Percentiles rank a stretch among this genome's conserved stretches.
phyloP scores from a whole-genome alignment of 2,329 filamentous ascomycete genomes.

The Cladosporium phlei region DNA sequence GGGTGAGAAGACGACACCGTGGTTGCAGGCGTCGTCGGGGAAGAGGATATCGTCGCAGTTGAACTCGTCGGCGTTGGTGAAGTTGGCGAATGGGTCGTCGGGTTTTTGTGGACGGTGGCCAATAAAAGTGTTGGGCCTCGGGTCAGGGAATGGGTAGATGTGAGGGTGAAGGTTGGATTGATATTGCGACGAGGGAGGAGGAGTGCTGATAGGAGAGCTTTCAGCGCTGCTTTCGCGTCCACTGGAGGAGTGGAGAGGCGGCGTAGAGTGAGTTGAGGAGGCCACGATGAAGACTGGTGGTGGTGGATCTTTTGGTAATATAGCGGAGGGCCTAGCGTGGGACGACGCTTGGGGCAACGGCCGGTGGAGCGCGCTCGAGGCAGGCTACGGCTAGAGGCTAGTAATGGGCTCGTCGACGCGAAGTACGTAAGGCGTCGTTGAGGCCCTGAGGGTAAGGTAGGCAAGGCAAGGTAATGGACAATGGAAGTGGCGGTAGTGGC shows the following conservation, averaged over 20 bases:
- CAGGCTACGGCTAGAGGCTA: not conserved
- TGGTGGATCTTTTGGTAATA: slow-evolving; percentile 13
- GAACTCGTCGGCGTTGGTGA: slow-evolving; percentile 23
- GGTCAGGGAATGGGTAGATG: slow-evolving; percentile 14
- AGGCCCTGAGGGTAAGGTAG: not conserved
- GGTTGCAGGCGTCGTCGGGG: slow-evolving; percentile 23
- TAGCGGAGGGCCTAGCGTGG: slow-evolving; percentile 11
- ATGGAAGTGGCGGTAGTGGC: too few relatives aligned
- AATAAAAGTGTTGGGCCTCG: slow-evolving; percentile 17
- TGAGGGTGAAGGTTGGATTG: slow-evolving; percentile 10
- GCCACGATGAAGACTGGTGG: slow-evolving; percentile 16
- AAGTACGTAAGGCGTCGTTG: slow-evolving; percentile 1
- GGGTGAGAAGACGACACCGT: slow-evolving; percentile 3
- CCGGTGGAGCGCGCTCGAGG: slow-evolving; percentile 11
- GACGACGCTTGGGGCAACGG: slow-evolving; percentile 11
- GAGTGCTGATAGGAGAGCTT: slow-evolving; percentile 26
- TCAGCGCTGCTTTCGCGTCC: slow-evolving; percentile 25
- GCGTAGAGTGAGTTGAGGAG: slow-evolving; percentile 19
- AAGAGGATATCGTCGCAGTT: slow-evolving; percentile 30
- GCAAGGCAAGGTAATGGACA: not conserved
- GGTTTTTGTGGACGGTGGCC: slow-evolving; percentile 18
- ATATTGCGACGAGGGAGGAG: slow-evolving; percentile 15
- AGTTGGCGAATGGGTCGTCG: slow-evolving; percentile 15
- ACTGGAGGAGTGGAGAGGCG: slow-evolving; percentile 19
- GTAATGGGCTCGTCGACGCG: not conserved